Evolutionary conservation across 2,329 filamentous ascomycete species (phyloP), one percentile per base, ranked within the genome.

Genomic region (Rhynchosporium secalis): DNA sequence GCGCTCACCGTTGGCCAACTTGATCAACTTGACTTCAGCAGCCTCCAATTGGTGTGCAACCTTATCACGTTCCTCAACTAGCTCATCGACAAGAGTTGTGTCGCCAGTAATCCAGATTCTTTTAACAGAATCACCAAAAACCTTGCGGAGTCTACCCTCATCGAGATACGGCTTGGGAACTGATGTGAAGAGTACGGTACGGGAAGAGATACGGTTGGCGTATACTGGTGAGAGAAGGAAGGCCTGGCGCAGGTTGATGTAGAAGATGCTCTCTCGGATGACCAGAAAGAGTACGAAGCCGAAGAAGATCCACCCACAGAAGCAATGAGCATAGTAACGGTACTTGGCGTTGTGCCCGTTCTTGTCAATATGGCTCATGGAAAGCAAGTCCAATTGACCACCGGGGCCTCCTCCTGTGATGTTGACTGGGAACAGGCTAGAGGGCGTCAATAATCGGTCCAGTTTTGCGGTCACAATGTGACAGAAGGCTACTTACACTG

Each of bases 241-340:
- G 0, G 94, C 94, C 77, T 98, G 94, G 66, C 93, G 90, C 57
- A 98, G 78, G 72, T 96, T 96, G 79, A 97, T 89, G 76, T 91
- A 96, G 82, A 88, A 96, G 70, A 98, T 89, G 73, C 86, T 88
- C 76, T 98, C 94, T 62, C 94, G 85, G 61, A 92, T 89, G 66
- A 98, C 86, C 72, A 91, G 88, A 77, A 91, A 95, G 75, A 98
- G 88, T 67, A 98, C 82, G 73, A 98, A 98, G 51, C 85, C 85
- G 75, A 90, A 92, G 77, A 91, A 98, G 56, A 93, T 76, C 86
- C 91, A 96, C 1, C 88, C 86, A 58, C 92, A 80, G 58, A 91
- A 83, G n/a, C 85, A 84, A 74, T 96, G 92, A 0, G 92, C 94
- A 75, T 89, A 97, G 75, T 91, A 88, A 36, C 67, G 86, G 69